Evolutionary conservation across 2,329 filamentous ascomycete species (phyloP).

Genomic region (Alternaria atra): DNA sequence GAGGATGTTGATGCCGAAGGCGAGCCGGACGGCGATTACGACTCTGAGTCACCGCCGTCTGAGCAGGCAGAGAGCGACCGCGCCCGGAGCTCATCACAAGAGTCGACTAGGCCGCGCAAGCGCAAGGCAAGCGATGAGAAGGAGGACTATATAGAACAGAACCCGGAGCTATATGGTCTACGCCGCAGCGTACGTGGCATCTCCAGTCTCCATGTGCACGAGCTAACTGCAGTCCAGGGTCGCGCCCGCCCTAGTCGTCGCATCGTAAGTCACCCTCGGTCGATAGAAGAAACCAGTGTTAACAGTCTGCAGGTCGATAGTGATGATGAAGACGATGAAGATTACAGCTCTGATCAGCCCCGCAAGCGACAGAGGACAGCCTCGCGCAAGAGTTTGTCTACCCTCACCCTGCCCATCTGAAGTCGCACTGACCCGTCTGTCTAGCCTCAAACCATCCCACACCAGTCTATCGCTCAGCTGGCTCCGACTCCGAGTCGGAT

Average conservation of each 20-base stretch:
- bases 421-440: conserved; percentile 59
- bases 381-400: conserved; percentile 68
- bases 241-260: conserved; percentile 70
- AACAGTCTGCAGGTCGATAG: conserved; percentile 63
- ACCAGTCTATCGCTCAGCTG: conserved; percentile 64
- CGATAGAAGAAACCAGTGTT: conserved; percentile 24
- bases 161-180: conserved; percentile 93
- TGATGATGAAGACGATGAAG: conserved; percentile 71
- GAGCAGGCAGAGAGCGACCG: conserved; percentile 58
- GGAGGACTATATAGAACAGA: conserved; percentile 86
- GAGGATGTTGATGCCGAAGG: conserved; percentile 61
- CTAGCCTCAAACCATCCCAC: conserved; percentile 61
- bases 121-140: conserved; percentile 72
- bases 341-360: conserved; percentile 68
- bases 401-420: conserved; percentile 18
- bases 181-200: conserved; percentile 80
- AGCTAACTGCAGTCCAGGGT: conserved; percentile 57
- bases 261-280: conserved; percentile 58
- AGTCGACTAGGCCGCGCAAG: conserved; percentile 72
- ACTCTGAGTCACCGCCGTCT: conserved; percentile 67
- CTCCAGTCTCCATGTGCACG: conserved; percentile 11
- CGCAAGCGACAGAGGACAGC: conserved; percentile 73
- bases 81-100: conserved; percentile 72
- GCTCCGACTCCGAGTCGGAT: conserved; percentile 68
- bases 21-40: conserved; percentile 74